Conservation (phyloP, 179 eudicot species). For the Beta corolliflora region DNA sequence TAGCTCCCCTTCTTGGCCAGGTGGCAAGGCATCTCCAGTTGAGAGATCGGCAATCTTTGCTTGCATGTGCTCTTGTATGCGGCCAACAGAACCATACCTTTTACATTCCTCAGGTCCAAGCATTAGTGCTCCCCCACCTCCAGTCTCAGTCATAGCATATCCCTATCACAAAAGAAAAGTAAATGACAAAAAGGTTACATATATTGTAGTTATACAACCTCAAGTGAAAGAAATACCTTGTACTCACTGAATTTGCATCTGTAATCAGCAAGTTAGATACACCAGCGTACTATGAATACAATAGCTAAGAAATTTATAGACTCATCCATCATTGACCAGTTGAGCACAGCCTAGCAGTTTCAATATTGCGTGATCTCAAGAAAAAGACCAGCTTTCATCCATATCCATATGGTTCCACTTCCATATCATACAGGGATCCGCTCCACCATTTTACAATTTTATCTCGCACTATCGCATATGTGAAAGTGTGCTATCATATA, state of each 20-base stretch:
- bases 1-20: conserved; percentile 72
- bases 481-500: background rate
- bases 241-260: background rate
- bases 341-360: background rate
- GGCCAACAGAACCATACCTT: conserved; percentile 72
- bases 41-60: conserved; percentile 89
- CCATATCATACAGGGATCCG: background rate
- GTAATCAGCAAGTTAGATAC: background rate
- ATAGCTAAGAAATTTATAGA: too few relatives aligned
- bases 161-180: conserved; percentile 45
- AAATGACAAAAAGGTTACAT: background rate
- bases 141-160: conserved; percentile 85
- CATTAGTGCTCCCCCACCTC: conserved; percentile 53
- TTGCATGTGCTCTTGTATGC: conserved; percentile 54
- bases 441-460: background rate
- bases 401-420: background rate
- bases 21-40: conserved; percentile 71
- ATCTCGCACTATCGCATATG: background rate
- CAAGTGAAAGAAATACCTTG: background rate
- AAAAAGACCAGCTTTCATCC: background rate
- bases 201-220: conserved; percentile 1
- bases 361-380: background rate
- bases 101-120: conserved; percentile 51
- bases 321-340: background rate
- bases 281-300: too few relatives aligned